Evolutionary conservation across 129 eudicot genomes (phyloP).

Genomic region (Glebionis coronaria): DNA sequence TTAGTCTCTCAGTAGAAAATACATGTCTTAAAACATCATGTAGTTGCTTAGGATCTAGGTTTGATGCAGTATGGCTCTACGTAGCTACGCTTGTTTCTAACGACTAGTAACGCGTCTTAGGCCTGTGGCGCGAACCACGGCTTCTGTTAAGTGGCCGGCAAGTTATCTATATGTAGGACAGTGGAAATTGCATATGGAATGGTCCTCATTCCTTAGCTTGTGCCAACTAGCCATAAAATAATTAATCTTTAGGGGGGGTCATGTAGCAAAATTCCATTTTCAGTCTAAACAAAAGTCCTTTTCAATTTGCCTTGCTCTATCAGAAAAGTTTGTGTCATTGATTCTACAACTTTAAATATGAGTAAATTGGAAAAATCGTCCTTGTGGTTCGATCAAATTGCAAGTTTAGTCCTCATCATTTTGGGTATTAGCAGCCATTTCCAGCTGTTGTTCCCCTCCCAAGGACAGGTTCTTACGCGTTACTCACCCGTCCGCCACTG

Average conservation of each 20-base stretch:
- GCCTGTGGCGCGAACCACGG: neutral
- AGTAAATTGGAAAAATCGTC: too few species aligned
- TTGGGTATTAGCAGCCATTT: too few species aligned
- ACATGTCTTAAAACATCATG: too few species aligned
- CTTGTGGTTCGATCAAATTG: too few species aligned
- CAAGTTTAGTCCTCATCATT: too few species aligned
- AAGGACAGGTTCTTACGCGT: too few species aligned
- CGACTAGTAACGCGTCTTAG: neutral
- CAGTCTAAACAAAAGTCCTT: neutral
- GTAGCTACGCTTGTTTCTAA: neutral
- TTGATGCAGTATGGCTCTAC: neutral
- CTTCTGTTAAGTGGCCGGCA: constrained; percentile 20
- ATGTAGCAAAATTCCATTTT: neutral
- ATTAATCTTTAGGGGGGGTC: neutral
- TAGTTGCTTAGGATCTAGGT: neutral
- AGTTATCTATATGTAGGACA: constrained; percentile 18
- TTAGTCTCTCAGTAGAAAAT: neutral
- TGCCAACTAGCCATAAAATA: constrained; percentile 10
- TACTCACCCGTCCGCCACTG: too few species aligned
- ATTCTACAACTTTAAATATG: neutral
- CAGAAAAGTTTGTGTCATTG: constrained; percentile 2
- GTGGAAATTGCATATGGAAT: neutral
- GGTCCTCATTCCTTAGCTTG: neutral
- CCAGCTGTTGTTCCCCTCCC: too few species aligned
- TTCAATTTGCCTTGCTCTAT: constrained; percentile 22